A percentile compares a stretch with the other conserved stretches of the same genome.
Evolutionary conservation across 371 early-diverging fungal species (phyloP).

Genomic region (Mucor plumbeus): DNA sequence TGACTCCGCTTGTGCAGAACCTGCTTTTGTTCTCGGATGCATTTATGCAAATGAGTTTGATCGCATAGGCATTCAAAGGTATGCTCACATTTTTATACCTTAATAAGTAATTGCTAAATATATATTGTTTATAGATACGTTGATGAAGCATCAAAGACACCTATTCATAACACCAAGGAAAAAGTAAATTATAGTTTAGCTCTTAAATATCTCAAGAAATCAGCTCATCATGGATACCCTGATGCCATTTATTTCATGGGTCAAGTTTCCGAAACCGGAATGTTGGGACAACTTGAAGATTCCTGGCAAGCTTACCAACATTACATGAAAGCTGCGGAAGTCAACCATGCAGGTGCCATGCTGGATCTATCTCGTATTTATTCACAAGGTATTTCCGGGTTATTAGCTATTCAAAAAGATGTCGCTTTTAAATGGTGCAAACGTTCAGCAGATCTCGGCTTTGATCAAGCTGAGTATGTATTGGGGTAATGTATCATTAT

Average conservation of each 20-base stretch:
- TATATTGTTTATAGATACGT: neutral
- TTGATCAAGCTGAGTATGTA: constrained; percentile 43
- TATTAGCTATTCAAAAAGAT: constrained; percentile 26
- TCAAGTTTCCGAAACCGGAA: constrained; percentile 28
- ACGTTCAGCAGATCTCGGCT: constrained; percentile 40
- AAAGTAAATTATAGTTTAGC: constrained; percentile 16
- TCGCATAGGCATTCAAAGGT: constrained; percentile 32
- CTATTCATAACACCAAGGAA: constrained; percentile 7
- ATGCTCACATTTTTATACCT: neutral
- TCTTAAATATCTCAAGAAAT: constrained; percentile 40
- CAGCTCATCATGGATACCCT: constrained; percentile 31
- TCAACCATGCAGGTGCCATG: constrained; percentile 44
- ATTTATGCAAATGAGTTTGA: constrained; percentile 43
- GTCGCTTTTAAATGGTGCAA: constrained; percentile 50
- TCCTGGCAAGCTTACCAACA: constrained; percentile 34
- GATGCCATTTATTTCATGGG: constrained; percentile 35
- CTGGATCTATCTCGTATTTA: constrained; percentile 39
- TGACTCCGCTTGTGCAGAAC: constrained; percentile 32
- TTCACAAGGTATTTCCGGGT: constrained; percentile 35
- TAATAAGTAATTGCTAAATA: no score
- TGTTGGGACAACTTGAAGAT: constrained; percentile 31
- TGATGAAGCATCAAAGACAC: constrained; percentile 16
- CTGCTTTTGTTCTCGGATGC: constrained; percentile 45
- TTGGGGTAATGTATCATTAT: constrained; percentile 39
- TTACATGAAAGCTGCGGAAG: constrained; percentile 47